Evolutionary conservation across 1,139 yeast genomes (phyloP).

Genomic region (Hyphopichia wangnamkhiaoensis): DNA sequence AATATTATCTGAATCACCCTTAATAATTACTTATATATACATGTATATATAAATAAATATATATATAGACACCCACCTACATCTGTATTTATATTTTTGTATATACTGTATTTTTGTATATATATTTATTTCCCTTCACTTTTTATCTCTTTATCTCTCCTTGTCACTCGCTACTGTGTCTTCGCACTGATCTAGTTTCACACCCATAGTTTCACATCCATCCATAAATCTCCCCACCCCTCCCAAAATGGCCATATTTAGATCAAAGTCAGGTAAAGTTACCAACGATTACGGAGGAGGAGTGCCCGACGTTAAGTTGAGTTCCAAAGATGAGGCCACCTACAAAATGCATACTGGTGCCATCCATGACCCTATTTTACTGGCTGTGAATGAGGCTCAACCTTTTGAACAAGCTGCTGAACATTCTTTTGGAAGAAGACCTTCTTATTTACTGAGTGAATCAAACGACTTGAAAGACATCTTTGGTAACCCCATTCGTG

Average conservation of each 20-base stretch:
- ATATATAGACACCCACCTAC: too few relatives aligned
- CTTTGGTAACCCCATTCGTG: conserved; percentile 74
- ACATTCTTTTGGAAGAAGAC: conserved; percentile 30
- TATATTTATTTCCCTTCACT: too few relatives aligned
- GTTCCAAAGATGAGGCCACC: conserved; percentile 24
- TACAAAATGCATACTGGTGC: conserved; percentile 57
- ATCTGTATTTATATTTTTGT: too few relatives aligned
- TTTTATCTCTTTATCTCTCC: too few relatives aligned
- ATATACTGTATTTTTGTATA: too few relatives aligned
- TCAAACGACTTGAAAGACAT: conserved; percentile 66
- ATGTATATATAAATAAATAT: too few relatives aligned
- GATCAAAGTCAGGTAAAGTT: conserved; percentile 30
- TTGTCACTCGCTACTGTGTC: background rate
- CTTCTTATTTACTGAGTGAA: conserved; percentile 41
- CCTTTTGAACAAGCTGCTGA: conserved; percentile 84
- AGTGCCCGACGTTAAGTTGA: conserved; percentile 47
- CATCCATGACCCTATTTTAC: conserved; percentile 84
- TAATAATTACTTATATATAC: too few relatives aligned
- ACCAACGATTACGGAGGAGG: conserved; percentile 10
- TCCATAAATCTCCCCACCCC: background rate
- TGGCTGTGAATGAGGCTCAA: conserved; percentile 92
- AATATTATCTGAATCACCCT: too few relatives aligned
- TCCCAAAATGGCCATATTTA: conserved; percentile 40
- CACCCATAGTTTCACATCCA: background rate
- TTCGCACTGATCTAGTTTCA: background rate